Conservation (phyloP, 2,329 filamentous ascomycete genomes). For the Claviceps sp. region DNA sequence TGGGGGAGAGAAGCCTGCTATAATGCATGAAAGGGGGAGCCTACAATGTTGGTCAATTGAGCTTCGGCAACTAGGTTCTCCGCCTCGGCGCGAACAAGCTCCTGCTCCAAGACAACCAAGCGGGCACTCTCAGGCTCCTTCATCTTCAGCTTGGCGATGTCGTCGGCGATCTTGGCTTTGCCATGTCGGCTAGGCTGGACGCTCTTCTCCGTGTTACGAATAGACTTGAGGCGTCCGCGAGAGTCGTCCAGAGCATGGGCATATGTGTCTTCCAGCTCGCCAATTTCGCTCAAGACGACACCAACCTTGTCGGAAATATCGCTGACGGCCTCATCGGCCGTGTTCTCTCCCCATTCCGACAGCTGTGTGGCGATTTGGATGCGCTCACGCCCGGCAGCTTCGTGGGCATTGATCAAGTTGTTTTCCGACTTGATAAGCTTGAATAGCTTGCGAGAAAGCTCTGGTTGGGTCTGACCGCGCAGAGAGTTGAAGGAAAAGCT, state of each 20-base stretch:
- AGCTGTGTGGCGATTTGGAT: constrained; percentile 77
- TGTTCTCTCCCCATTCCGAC: constrained; percentile 92
- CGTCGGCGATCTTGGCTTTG: constrained; percentile 78
- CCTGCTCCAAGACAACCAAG: constrained; percentile 80
- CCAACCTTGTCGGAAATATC: constrained; percentile 94
- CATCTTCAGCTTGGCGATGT: constrained; percentile 81
- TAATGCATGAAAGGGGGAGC: constrained; percentile 18
- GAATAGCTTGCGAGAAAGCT: constrained; percentile 79
- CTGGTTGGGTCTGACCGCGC: constrained; percentile 71
- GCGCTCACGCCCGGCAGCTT: constrained; percentile 73
- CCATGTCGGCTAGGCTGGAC: constrained; percentile 85
- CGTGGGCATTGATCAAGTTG: constrained; percentile 71
- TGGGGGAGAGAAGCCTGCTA: background rate
- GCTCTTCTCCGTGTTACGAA: constrained; percentile 88
- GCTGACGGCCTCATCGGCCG: constrained; percentile 70
- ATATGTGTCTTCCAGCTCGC: constrained; percentile 83
- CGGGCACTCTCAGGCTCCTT: constrained; percentile 80
- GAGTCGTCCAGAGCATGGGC: constrained; percentile 80
- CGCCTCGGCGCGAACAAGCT: constrained; percentile 88
- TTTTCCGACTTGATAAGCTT: constrained; percentile 93
- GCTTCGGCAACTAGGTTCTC: constrained; percentile 94
- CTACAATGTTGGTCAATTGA: constrained; percentile 84
- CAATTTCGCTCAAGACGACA: constrained; percentile 81
- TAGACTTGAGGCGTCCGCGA: constrained; percentile 70
- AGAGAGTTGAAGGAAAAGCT: constrained; percentile 80